phyloP scores from a whole-genome alignment of 2,329 filamentous ascomycete genomes.

The Xylariaceae sp. region DNA sequence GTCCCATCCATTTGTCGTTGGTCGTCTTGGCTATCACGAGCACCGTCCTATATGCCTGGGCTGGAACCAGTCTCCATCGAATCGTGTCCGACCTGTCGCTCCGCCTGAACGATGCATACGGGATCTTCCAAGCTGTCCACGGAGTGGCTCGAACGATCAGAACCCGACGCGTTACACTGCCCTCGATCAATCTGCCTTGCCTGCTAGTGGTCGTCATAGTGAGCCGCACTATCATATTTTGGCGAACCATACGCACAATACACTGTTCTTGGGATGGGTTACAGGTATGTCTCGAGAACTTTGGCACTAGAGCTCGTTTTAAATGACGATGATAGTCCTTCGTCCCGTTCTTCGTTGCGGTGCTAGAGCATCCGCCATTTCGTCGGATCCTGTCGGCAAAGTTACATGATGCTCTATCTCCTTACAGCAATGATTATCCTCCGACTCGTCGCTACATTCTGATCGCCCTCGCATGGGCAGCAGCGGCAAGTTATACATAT shows the following conservation, averaged over 20 bases:
- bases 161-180: no score
- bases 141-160: conserved; percentile 13
- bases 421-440: no score
- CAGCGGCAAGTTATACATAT: no score
- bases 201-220: conserved; percentile 24
- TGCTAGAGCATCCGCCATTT: no score
- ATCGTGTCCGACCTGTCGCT: neutral
- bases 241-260: conserved; percentile 30
- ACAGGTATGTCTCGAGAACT: conserved; percentile 30
- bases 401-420: no score
- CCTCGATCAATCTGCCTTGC: conserved; percentile 16
- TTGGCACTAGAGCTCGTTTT: no score
- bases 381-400: no score
- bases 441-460: no score
- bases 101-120: conserved; percentile 6
- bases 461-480: no score
- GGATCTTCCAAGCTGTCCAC: conserved; percentile 9
- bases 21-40: conserved; percentile 26
- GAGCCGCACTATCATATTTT: conserved; percentile 28
- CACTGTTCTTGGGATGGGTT: conserved; percentile 34
- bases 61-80: conserved; percentile 9
- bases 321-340: neutral
- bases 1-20: conserved; percentile 35
- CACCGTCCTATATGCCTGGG: conserved; percentile 16
- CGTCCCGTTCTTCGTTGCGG: neutral